These are phyloP conservation scores for Trifolium subterraneum DNA, from an alignment of 306 rosid species.

Conservation along the genomic window DNA sequence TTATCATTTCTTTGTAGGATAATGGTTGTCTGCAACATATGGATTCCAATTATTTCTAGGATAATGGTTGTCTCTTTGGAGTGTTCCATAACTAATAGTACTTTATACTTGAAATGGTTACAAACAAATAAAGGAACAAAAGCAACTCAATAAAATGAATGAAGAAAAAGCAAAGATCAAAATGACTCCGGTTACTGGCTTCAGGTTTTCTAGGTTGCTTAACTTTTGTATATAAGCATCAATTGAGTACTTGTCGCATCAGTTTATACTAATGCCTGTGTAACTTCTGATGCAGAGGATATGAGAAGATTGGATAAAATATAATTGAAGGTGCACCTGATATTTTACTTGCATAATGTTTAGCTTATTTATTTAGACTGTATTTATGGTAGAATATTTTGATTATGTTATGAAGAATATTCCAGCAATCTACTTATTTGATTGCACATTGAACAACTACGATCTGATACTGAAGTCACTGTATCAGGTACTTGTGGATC, in stretches of 20 bases:
- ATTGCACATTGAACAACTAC: conserved; percentile 89
- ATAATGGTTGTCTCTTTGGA: too few species aligned
- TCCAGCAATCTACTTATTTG: conserved; percentile 81
- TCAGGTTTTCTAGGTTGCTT: conserved; percentile 59
- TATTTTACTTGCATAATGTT: too few species aligned
- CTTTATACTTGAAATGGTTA: too few species aligned
- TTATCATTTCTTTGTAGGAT: too few species aligned
- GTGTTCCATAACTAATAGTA: too few species aligned
- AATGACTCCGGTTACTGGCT: conserved; percentile 68
- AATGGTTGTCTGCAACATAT: too few species aligned
- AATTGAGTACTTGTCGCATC: neutral
- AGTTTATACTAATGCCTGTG: conserved; percentile 36
- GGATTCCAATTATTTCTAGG: too few species aligned
- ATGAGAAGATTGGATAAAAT: conserved; percentile 78
- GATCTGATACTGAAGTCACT: conserved; percentile 65
- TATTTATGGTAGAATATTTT: too few species aligned
- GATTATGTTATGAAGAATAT: too few species aligned
- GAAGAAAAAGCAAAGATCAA: conserved; percentile 83
- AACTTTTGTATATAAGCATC: conserved; percentile 26
- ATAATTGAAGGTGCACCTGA: conserved; percentile 81
- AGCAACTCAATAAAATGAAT: too few species aligned
- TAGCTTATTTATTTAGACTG: too few species aligned
- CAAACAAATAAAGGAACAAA: too few species aligned
- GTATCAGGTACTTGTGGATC: conserved; percentile 66
- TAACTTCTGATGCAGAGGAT: conserved; percentile 69